Evolutionary conservation across 1,139 yeast genomes (phyloP).

Genomic region (Blastobotrys persicus): DNA sequence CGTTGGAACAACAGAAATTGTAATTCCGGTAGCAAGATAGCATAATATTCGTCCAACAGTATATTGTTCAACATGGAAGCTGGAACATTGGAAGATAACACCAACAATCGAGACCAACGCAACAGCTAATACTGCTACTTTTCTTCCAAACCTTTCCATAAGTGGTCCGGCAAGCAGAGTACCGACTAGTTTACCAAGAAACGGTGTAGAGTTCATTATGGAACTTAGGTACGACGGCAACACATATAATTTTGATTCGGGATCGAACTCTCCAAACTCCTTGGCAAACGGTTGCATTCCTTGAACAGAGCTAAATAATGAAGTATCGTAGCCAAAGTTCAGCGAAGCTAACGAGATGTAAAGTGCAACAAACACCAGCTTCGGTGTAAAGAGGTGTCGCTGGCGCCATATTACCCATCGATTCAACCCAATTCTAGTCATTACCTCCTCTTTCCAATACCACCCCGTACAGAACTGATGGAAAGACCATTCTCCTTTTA

Average conservation of each 20-base stretch:
- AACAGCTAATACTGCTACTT: conserved; percentile 7
- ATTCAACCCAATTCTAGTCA: background rate
- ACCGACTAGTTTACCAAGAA: conserved; percentile 17
- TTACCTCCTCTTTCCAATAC: too few species aligned
- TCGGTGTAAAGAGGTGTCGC: background rate
- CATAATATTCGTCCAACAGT: conserved; percentile 15
- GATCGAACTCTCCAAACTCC: conserved; percentile 17
- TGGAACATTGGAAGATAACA: conserved; percentile 8
- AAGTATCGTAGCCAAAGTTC: conserved; percentile 16
- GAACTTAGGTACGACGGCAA: conserved; percentile 17
- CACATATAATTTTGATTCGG: background rate
- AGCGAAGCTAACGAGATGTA: background rate
- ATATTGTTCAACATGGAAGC: conserved; percentile 11
- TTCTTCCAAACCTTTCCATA: conserved; percentile 15
- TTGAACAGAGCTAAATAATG: conserved; percentile 13
- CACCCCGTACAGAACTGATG: too few species aligned
- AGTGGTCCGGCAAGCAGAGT: conserved; percentile 11
- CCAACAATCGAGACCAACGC: conserved; percentile 13
- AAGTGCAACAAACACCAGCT: background rate
- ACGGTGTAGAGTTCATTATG: conserved; percentile 17
- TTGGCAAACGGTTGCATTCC: conserved; percentile 17
- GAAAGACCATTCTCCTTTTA: too few species aligned
- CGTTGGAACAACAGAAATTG: conserved; percentile 13
- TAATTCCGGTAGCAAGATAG: conserved; percentile 14
- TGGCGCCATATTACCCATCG: background rate